Percentiles rank a stretch among this genome's conserved stretches.
Conservation (phyloP, 345 rosid genomes). For the Cardamine chenopodiifolia region DNA sequence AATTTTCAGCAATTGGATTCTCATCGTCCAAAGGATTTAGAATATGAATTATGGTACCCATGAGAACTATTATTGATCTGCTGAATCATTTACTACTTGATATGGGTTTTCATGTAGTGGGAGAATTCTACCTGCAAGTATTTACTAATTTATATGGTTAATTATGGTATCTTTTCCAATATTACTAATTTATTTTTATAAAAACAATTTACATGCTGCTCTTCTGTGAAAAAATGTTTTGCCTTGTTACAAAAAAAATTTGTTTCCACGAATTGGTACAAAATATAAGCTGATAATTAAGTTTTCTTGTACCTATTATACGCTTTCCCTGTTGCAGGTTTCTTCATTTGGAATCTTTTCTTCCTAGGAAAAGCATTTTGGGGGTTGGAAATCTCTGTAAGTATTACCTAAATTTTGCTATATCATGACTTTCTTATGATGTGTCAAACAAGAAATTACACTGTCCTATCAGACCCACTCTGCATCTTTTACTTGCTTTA, state of each 20-base stretch:
- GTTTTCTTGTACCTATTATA: slow-evolving; percentile 9
- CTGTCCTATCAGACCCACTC: slow-evolving; percentile 25
- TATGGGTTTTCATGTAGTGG: not conserved
- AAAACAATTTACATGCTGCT: not conserved
- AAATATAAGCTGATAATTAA: not conserved
- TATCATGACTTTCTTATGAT: slow-evolving; percentile 21
- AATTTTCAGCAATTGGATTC: not conserved
- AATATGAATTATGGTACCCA: not conserved
- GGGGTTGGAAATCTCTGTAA: slow-evolving; percentile 24
- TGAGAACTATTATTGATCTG: not conserved
- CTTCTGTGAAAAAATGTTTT: not conserved
- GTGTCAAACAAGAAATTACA: slow-evolving; percentile 31
- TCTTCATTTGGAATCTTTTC: slow-evolving; percentile 35
- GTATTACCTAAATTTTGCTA: slow-evolving; percentile 33
- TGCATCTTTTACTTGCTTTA: slow-evolving; percentile 26
- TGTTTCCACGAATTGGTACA: not conserved
- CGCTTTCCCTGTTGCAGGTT: slow-evolving; percentile 20
- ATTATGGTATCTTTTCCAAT: not conserved
- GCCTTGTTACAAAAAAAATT: not conserved
- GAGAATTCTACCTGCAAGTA: not conserved
- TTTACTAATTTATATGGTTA: not conserved
- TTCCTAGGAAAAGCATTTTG: slow-evolving; percentile 26
- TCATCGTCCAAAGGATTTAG: not conserved
- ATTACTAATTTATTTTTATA: not conserved
- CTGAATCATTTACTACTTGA: not conserved